These are phyloP conservation scores for Calocybe cyanea DNA, from an alignment of 768 basidiomycete species.

Conservation along the genomic window DNA sequence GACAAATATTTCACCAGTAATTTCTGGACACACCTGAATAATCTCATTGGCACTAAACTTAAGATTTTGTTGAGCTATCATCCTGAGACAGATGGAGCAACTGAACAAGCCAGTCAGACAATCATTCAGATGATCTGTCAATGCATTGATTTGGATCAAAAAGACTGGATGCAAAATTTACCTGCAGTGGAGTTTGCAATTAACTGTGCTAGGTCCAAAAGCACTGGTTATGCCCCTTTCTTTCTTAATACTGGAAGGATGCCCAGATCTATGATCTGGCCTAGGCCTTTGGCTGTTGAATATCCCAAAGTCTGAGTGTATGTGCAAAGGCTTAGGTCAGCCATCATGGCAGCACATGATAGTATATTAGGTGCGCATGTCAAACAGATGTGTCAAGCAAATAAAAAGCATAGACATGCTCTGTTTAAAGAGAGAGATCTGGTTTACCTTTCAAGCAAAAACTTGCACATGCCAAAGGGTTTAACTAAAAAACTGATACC, in stretches of 20 bases:
- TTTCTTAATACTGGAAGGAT: conserved; percentile 18
- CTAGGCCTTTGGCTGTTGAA: conserved; percentile 9
- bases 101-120: conserved; percentile 28
- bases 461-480: conserved; percentile 22
- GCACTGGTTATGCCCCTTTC: conserved; percentile 1
- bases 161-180: conserved; percentile 1
- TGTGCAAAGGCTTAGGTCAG: conserved; percentile 19
- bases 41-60: conserved; percentile 11
- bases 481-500: conserved; percentile 24
- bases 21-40: not conserved
- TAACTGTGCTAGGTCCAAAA: conserved; percentile 3
- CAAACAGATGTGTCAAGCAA: conserved; percentile 21
- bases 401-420: conserved; percentile 14
- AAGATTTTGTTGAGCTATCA: conserved; percentile 26
- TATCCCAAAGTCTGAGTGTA: conserved; percentile 23
- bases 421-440: conserved; percentile 22
- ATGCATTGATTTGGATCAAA: conserved; percentile 9
- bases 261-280: conserved; percentile 29
- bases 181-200: conserved; percentile 5
- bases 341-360: conserved; percentile 23
- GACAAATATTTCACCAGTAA: conserved; percentile 1
- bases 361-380: conserved; percentile 21
- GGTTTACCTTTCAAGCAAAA: conserved; percentile 27
- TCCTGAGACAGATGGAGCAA: conserved; percentile 34
- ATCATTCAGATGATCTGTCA: conserved; percentile 22